Evolutionary conservation across 2,329 filamentous ascomycete species (phyloP).

Genomic region (Davidsoniella neocaledoniae): DNA sequence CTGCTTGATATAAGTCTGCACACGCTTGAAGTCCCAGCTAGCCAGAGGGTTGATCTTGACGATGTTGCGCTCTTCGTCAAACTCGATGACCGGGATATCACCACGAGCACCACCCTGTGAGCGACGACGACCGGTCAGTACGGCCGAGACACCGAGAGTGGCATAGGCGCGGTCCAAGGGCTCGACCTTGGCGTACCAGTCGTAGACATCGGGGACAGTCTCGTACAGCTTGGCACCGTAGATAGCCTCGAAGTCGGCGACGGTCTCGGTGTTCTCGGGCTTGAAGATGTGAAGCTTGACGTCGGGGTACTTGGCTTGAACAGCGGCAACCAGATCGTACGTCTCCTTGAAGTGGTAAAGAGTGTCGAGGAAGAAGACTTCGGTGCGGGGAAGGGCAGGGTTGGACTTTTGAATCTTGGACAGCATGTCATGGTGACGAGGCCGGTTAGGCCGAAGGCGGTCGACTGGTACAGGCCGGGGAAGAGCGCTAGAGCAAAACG

Average conservation of each 20-base stretch:
- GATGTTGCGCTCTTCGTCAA: slow-evolving; percentile 72
- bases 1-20: slow-evolving; percentile 71
- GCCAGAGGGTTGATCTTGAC: slow-evolving; percentile 97
- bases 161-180: slow-evolving; percentile 82
- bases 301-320: slow-evolving; percentile 60
- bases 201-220: slow-evolving; percentile 73
- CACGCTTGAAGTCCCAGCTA: slow-evolving; percentile 83
- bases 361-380: slow-evolving; percentile 69
- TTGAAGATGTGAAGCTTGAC: slow-evolving; percentile 79
- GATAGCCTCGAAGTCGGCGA: slow-evolving; percentile 60
- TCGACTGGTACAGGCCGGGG: slow-evolving; percentile 76
- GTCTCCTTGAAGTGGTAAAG: slow-evolving; percentile 72
- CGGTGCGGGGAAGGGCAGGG: slow-evolving; percentile 40
- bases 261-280: slow-evolving; percentile 57
- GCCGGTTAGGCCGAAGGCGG: slow-evolving; percentile 66
- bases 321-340: slow-evolving; percentile 53
- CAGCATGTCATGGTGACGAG: slow-evolving; percentile 71
- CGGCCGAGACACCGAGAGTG: slow-evolving; percentile 72
- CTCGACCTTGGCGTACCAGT: slow-evolving; percentile 96
- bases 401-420: slow-evolving; percentile 53
- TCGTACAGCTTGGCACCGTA: slow-evolving; percentile 80
- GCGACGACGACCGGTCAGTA: slow-evolving; percentile 78
- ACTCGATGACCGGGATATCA: slow-evolving; percentile 76
- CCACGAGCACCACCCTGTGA: slow-evolving; percentile 89
- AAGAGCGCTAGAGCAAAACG: slow-evolving; percentile 84